Percentiles rank a stretch among this genome's conserved stretches.
Evolutionary conservation across 495 filamentous ascomycete species (phyloP).

Genomic region (Trichoderma virens): DNA sequence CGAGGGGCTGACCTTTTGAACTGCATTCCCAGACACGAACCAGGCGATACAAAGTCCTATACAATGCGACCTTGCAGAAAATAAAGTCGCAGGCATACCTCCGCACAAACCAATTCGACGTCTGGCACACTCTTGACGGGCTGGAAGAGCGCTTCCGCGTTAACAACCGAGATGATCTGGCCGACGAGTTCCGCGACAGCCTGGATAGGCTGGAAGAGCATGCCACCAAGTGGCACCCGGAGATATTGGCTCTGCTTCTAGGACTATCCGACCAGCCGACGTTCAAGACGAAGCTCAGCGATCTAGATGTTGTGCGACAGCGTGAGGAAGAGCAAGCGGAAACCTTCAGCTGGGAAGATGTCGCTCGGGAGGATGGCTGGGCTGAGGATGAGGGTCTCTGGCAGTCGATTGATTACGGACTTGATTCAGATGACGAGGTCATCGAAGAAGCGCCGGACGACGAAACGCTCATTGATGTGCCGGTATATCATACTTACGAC

Average conservation of each 20-base stretch:
- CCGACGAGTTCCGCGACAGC: constrained; percentile 63
- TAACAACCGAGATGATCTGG: constrained; percentile 67
- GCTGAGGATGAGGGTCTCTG: constrained; percentile 65
- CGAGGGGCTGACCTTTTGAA: not conserved
- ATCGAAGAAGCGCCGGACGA: constrained; percentile 21
- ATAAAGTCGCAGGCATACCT: constrained; percentile 54
- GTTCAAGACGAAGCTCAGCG: constrained; percentile 54
- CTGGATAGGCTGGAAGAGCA: constrained; percentile 49
- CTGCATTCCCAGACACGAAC: not conserved
- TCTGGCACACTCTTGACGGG: constrained; percentile 63
- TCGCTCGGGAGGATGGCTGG: constrained; percentile 65
- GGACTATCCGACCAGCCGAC: constrained; percentile 76
- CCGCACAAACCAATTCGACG: constrained; percentile 84
- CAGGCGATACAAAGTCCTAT: constrained; percentile 38
- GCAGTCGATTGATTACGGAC: constrained; percentile 66
- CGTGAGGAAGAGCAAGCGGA: constrained; percentile 32
- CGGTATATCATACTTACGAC: constrained; percentile 26
- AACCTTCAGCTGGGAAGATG: constrained; percentile 63
- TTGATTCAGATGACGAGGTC: constrained; percentile 51
- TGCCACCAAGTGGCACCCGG: constrained; percentile 58
- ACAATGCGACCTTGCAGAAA: constrained; percentile 44
- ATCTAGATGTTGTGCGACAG: constrained; percentile 47
- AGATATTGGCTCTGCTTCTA: constrained; percentile 71
- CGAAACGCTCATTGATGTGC: constrained; percentile 19
- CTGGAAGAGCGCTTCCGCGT: constrained; percentile 84